Base-by-base conservation (phyloP, 2,329 filamentous ascomycete genomes). In the Stachybotrys elegans region DNA sequence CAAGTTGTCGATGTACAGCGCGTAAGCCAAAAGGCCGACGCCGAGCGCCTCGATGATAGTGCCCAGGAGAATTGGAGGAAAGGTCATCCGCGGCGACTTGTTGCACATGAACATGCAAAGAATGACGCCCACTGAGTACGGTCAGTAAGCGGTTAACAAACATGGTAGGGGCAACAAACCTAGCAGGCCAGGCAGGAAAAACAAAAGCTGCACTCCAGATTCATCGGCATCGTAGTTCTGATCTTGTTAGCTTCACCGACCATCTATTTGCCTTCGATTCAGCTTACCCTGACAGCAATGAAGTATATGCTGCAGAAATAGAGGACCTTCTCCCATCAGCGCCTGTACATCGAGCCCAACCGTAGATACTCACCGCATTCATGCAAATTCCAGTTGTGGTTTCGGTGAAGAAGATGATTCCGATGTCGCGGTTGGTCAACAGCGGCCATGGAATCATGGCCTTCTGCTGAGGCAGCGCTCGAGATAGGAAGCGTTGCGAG, bases 231-330 rank as follows among this genome's bases (percentile, higher is more conserved):
- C 58, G 48, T 76, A 77, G 6, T 68, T 71, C 59, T 79, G 65
- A 1, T 6, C 2, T 13, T 16, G 25, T 42, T 20, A 51, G 38
- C 20, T 17, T 7, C 4, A 12, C 5, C 13, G 14, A 32, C 29
- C 12, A 7, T n/a, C n/a, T n/a, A 17, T 19, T 19, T 6, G 13
- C 17, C 17, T 17, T 20, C 5, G 13, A 36, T 12, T 48, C 8
- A 17, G 14, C 53, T 41, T 49, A 62, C 63, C 53, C 61, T 59
- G 4, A 85, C 81, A 14, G 84, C 63, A 2, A 78, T 76, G 57
- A 86, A 86, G 59, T 85, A 87, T 16, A 86, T 72, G 14, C 78
- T 79, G 51, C 83, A 78, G 52, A 86, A 87, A 59, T 86, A 87
- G 50, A 86, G 77, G 1, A 82, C 76, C 63, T 64, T 20, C 27